These are phyloP conservation scores for Epicoccum sorghinum DNA, from an alignment of 2,329 filamentous ascomycete genomes.

Conservation along the genomic window DNA sequence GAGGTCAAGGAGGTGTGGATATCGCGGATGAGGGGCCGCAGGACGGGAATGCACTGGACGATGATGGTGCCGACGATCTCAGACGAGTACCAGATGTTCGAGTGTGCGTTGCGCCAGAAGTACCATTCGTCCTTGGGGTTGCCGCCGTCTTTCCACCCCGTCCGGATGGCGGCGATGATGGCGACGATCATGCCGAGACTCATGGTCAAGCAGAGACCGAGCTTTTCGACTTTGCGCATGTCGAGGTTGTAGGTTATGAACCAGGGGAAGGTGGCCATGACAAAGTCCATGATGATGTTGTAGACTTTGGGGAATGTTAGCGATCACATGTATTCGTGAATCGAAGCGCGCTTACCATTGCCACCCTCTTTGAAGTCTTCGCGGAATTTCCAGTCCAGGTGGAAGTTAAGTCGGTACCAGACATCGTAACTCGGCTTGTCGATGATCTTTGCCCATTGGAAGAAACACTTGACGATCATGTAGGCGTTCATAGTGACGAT, in stretches of 20 bases:
- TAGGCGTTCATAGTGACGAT: constrained; percentile 57
- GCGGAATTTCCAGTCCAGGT: constrained; percentile 49
- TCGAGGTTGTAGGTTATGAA: constrained; percentile 56
- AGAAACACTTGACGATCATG: constrained; percentile 56
- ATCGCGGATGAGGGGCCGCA: constrained; percentile 56
- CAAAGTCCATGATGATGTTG: constrained; percentile 61
- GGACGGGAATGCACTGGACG: constrained; percentile 60
- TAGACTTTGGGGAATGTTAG: constrained; percentile 51
- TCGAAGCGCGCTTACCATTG: constrained; percentile 49
- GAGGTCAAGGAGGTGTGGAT: constrained; percentile 49
- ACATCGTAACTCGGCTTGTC: constrained; percentile 52
- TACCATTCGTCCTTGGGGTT: constrained; percentile 55
- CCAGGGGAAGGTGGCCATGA: constrained; percentile 59
- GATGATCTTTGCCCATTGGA: constrained; percentile 59
- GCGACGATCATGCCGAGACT: constrained; percentile 59
- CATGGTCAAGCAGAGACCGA: constrained; percentile 59
- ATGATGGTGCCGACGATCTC: constrained; percentile 62
- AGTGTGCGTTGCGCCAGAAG: constrained; percentile 57
- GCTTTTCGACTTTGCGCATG: constrained; percentile 57
- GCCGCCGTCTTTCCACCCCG: constrained; percentile 57
- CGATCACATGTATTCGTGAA: background rate
- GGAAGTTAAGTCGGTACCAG: constrained; percentile 57
- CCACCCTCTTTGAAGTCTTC: constrained; percentile 58
- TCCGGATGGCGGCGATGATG: constrained; percentile 56
- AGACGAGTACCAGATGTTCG: constrained; percentile 58